A percentile compares a stretch with the other conserved stretches of the same genome.
phyloP scores from a whole-genome alignment of 139 green algal genomes.

The Microglena sp. region DNA sequence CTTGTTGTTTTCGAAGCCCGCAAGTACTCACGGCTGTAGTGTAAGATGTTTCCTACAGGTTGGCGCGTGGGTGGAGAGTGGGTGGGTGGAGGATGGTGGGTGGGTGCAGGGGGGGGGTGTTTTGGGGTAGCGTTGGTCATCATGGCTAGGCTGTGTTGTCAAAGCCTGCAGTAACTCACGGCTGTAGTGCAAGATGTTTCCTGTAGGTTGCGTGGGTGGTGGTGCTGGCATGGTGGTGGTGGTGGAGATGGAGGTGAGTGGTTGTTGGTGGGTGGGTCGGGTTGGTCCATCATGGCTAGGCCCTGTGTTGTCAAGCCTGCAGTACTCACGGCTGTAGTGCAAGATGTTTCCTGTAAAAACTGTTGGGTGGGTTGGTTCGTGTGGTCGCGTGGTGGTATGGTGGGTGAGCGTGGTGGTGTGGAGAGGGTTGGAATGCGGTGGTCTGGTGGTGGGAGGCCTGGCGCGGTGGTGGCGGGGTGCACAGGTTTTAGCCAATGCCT shows the following conservation, averaged over 20 bases:
- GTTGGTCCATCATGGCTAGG: conserved; percentile 33
- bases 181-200: background rate
- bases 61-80: background rate
- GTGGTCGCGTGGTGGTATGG: background rate
- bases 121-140: background rate
- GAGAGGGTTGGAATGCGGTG: background rate
- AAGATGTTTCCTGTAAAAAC: conserved; percentile 4
- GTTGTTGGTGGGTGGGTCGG: background rate
- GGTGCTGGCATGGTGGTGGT: background rate
- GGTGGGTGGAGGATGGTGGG: background rate
- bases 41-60: conserved; percentile 3
- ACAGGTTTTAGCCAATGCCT: background rate
- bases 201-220: background rate
- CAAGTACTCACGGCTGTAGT: conserved; percentile 21
- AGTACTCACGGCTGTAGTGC: conserved; percentile 18
- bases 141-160: background rate
- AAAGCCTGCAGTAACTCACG: background rate
- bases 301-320: conserved; percentile 63
- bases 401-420: background rate
- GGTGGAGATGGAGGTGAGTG: too few relatives aligned
- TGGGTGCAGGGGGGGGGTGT: background rate
- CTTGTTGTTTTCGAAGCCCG: conserved; percentile 63
- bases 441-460: background rate
- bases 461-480: background rate
- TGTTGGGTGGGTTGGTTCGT: background rate